Base-by-base conservation (phyloP, 2,329 filamentous ascomycete genomes). In the Talaromyces sp. region DNA sequence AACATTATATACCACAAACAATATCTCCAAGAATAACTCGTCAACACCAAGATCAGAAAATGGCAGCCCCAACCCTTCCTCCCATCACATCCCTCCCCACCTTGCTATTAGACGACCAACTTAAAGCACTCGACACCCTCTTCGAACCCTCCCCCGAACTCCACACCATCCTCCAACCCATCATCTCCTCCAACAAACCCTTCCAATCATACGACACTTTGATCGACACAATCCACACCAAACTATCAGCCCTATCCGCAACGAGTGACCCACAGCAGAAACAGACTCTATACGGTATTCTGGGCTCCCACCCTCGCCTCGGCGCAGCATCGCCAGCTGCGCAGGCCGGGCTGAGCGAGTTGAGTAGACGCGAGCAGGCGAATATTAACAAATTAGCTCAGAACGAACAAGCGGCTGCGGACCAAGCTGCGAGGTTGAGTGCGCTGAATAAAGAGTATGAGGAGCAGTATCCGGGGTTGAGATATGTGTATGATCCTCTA, bases 61-160 rank as follows among this genome's bases (percentile, higher is more conserved):
- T 65, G 63, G 49, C 58, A 7, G 1, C 41, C 9, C 69, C 69
- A 43, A 43, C 68, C 13, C 83, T 95, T 7, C 90, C 90, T 13
- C 74, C 83, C 33, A 81, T 89, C 71, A 74, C 81, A 54, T 78
- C 80, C 15, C 80, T 96, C 45, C 80, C 83, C 31, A 78, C 80
- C 56, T 84, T 89, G 58, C 74, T 87, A 19, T 82, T 86, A 35
- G 72, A 81, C 33, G 79, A 84, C 22, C 84, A 90, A 45, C 70
- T 77, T 58, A 70, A 70, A 52, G 70, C 88, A 59, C 85, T 97
- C 58, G 91, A 96, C 78, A 83, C 88, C 3, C 88, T 97, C 66
- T 97, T 97, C 78, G 93, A 97, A 75, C 91, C 91, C 17, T 93
- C 89, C 62, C 81, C 85, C 0, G 86, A 89, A 60, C 86, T 97